phyloP scores from a whole-genome alignment of 257 asterid species.

The Fraxinus excelsior region DNA sequence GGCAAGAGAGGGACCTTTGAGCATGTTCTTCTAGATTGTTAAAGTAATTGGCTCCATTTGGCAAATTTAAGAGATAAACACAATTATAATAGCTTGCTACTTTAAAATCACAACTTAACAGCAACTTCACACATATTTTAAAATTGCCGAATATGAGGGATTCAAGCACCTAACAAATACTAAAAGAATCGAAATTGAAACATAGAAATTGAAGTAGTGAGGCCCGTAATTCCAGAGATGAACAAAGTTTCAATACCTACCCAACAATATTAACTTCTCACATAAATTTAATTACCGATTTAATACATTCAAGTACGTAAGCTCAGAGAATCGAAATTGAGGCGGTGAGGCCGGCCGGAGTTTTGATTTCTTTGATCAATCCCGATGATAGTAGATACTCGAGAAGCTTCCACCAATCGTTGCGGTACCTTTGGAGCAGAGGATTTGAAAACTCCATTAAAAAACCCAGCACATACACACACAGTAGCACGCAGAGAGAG shows the following conservation, averaged over 20 bases:
- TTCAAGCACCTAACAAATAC: not conserved
- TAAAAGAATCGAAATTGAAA: not conserved
- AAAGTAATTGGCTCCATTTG: too few relatives aligned
- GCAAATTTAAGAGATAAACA: too few relatives aligned
- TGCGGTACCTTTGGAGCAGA: slow-evolving; percentile 61
- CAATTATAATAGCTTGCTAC: not conserved
- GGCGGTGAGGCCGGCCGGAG: slow-evolving; percentile 59
- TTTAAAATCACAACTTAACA: not conserved
- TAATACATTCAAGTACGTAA: slow-evolving; percentile 73
- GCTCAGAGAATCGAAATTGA: slow-evolving; percentile 67
- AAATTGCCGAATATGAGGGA: not conserved
- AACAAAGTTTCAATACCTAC: not conserved
- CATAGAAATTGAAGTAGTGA: not conserved
- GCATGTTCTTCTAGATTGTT: too few relatives aligned
- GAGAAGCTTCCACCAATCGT: slow-evolving; percentile 92
- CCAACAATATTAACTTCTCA: not conserved
- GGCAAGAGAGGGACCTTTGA: too few relatives aligned
- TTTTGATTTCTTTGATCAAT: slow-evolving; percentile 50
- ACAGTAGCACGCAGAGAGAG: not conserved
- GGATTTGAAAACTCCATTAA: slow-evolving; percentile 55
- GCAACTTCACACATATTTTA: not conserved
- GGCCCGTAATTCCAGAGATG: not conserved
- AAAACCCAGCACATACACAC: not conserved
- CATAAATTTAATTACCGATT: slow-evolving; percentile 38
- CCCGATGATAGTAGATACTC: slow-evolving; percentile 68